A percentile compares a stretch with the other conserved stretches of the same genome.
Evolutionary conservation across 2,329 filamentous ascomycete genomes (phyloP).

Genomic region (Cytospora schulzeri): DNA sequence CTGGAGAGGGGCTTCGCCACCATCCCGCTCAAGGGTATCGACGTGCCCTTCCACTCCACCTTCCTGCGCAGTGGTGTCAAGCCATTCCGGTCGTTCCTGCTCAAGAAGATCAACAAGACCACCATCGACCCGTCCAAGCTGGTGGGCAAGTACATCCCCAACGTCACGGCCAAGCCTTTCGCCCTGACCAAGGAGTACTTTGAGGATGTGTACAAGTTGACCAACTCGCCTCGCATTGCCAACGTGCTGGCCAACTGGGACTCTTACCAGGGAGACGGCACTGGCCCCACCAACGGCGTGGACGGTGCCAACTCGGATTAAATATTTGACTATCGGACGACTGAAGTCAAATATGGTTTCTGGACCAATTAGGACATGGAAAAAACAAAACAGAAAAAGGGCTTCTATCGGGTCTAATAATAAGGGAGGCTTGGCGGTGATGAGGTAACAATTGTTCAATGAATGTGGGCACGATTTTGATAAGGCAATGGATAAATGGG

Average conservation of each 20-base stretch:
- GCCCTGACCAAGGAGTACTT: conserved; percentile 98
- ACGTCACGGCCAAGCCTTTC: conserved; percentile 95
- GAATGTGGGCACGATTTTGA: conserved; percentile 14
- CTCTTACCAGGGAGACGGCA: conserved; percentile 62
- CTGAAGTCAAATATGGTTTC: background rate
- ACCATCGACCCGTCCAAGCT: conserved; percentile 97
- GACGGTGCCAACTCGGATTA: conserved; percentile 22
- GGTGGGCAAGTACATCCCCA: conserved; percentile 98
- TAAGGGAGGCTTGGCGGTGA: conserved; percentile 15
- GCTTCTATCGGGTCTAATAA: conserved; percentile 7
- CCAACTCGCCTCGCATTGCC: conserved; percentile 78
- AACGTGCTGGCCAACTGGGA: conserved; percentile 86
- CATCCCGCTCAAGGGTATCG: conserved; percentile 94
- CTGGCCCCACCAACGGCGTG: conserved; percentile 29
- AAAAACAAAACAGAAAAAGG: background rate
- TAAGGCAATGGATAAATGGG: conserved; percentile 17
- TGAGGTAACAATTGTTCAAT: conserved; percentile 16
- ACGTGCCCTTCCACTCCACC: conserved; percentile 98
- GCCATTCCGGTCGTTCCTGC: conserved; percentile 95
- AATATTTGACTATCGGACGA: background rate
- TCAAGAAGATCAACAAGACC: conserved; percentile 99
- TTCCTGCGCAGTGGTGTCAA: conserved; percentile 98
- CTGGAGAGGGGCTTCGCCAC: conserved; percentile 95
- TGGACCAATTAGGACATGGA: background rate
- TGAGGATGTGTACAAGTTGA: conserved; percentile 95